Base-by-base conservation (phyloP, 805 yeast genomes). In the Wickerhamomyces canadensis region DNA sequence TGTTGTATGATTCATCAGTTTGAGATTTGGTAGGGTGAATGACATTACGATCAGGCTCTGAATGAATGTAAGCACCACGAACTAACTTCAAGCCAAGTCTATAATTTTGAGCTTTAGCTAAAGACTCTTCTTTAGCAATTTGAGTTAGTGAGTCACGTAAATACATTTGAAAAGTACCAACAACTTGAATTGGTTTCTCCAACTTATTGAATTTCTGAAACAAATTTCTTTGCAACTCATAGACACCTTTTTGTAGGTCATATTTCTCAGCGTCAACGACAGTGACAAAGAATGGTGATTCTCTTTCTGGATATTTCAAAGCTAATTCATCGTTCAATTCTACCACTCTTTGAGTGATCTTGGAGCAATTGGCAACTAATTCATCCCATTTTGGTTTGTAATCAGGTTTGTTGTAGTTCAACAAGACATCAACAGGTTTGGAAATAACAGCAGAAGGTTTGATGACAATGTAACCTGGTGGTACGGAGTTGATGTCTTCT, bases 81-180 rank as follows among this genome's bases (percentile, higher is more conserved):
- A 89, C 98, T 38, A 89, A 72, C 62, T 89, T 89, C 68, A 88
- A 67, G 16, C 96, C 96, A 40, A 88, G 63, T 55, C 83, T 74
- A 61, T 89, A 89, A 37, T 62, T 59, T 15, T 63, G 60, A 36
- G 74, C 70, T 40, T 62, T 48, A 14, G 97, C 96, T 38, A 78
- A 65, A 47, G 68, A 61, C 46, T 76, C 74, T 57, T 89, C 97
- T 27, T 63, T 46, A 23, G 72, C 60, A 45, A 91, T 65, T 48
- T 84, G 70, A 16, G 69, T 68, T 2, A 78, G 58, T 1, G 94
- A 78, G 45, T 82, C 85, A 34, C 79, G 76, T 53, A 91, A 70
- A 61, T 89, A 89, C 86, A 91, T 79, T 66, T 89, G 98, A 61
- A 91, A 74, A 8, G 98, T 89, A 21, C 98, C 97, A 34, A 85